Base-by-base conservation (phyloP, 2,329 filamentous ascomycete genomes). In the Fusarium sp. region DNA sequence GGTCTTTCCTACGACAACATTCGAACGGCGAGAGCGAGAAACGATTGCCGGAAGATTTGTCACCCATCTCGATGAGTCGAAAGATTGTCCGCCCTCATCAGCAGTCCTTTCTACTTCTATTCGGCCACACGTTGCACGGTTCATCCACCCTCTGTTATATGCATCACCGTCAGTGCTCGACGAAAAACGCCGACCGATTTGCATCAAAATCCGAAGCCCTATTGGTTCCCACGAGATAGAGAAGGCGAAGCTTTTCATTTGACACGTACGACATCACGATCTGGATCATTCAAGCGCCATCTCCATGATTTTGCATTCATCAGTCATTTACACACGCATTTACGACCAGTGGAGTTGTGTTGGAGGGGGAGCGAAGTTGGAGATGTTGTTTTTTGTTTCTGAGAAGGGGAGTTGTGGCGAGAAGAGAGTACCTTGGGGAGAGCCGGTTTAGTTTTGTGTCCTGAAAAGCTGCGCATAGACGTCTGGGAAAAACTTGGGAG, bases 261-360 rank as follows among this genome's bases (percentile, higher is more conserved):
- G n/a, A 65, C 62, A 47, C 62, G 54, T 62, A 73, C 66, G 72
- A 75, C 60, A 73, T 75, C 50, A 71, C 60, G 71, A 73, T 72
- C 62, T 70, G 61, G 51, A 65, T 73, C 60, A 61, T 73, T 70
- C 43, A 65, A 72, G 68, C 65, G 63, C 57, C 52, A 60, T 62
- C 44, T 63, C 59, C 47, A 68, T 68, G 68, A 71, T 68, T 66
- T 66, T 74, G 56, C 65, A 73, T 73, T 64, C 64, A 73, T 67
- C 63, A 54, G 51, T 74, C 70, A 73, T 74, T 74, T 68, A 62
- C 53, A 66, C 53, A 60, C 51, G 60, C 70, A 66, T 74, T 75
- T 71, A 71, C 62, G 58, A 73, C 59, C 51, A 56, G 59, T 40
- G 64, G 51, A 65, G 59, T 73, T 65, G 46, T 59, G 48, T 62